These are phyloP conservation scores for Ogataea paraovalis DNA, from an alignment of 805 yeast species.

Conservation along the genomic window DNA sequence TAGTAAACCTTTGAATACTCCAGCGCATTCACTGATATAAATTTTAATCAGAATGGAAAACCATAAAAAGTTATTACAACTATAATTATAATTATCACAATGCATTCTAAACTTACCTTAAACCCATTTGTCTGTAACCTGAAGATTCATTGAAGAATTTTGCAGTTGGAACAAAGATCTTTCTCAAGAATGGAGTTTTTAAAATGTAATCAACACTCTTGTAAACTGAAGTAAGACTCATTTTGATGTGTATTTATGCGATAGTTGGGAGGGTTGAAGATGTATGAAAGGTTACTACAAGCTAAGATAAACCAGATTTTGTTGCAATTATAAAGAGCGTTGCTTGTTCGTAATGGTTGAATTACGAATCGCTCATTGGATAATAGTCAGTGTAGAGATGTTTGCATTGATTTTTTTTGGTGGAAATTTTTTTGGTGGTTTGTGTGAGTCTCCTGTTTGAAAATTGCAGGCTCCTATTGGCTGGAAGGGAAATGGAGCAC, in stretches of 20 bases:
- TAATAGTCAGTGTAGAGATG: neutral
- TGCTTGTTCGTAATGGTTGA: neutral
- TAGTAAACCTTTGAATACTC: no score
- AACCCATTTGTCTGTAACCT: constrained; percentile 94
- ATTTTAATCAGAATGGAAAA: no score
- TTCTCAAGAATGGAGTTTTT: constrained; percentile 73
- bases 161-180: constrained; percentile 76
- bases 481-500: no score
- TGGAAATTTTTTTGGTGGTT: neutral
- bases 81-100: no score
- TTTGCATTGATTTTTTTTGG: neutral
- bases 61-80: no score
- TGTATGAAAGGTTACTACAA: neutral
- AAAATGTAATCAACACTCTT: constrained; percentile 75
- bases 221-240: constrained; percentile 64
- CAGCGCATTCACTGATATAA: no score
- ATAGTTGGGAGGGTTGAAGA: neutral
- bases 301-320: neutral
- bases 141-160: constrained; percentile 66
- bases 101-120: constrained; percentile 51
- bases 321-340: neutral
- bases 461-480: neutral
- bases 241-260: constrained; percentile 33
- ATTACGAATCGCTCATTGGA: neutral
- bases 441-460: no score